These are phyloP conservation scores for Phytopythium cucurbitacearum DNA, from an alignment of 352 stramenopile genomes.

Conservation along the genomic window DNA sequence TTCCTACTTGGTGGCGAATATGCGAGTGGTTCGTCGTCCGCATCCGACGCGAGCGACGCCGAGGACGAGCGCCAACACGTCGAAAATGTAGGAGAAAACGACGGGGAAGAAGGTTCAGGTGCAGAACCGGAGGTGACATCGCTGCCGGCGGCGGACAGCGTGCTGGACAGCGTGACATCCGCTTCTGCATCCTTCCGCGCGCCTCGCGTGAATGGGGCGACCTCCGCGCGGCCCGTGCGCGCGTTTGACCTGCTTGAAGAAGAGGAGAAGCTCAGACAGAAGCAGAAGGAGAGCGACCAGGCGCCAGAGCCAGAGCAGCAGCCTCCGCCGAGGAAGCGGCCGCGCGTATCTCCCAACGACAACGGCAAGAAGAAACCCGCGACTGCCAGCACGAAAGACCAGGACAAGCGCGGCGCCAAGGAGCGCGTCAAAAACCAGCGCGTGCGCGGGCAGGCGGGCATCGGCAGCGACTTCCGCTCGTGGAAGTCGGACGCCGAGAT, in stretches of 20 bases:
- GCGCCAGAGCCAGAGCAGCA: neutral
- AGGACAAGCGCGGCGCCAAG: constrained; percentile 48
- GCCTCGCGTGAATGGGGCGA: constrained; percentile 12
- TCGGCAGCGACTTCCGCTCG: constrained; percentile 64
- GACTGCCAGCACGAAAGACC: constrained; percentile 8
- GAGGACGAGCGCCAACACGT: constrained; percentile 6
- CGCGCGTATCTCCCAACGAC: neutral
- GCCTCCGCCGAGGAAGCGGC: constrained; percentile 14
- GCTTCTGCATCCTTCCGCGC: constrained; percentile 35
- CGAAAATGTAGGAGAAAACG: neutral
- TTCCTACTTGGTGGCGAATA: constrained; percentile 50
- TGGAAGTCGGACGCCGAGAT: constrained; percentile 86
- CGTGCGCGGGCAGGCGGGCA: constrained; percentile 64
- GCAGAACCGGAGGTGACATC: neutral
- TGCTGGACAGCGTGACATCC: constrained; percentile 29
- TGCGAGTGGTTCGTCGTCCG: constrained; percentile 23
- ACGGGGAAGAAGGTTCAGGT: neutral
- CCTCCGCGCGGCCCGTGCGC: constrained; percentile 10
- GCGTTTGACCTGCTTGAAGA: constrained; percentile 30
- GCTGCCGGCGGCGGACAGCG: constrained; percentile 39
- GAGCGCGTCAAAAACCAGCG: constrained; percentile 74
- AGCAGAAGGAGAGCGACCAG: constrained; percentile 8
- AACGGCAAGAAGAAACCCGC: constrained; percentile 1
- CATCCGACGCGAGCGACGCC: constrained; percentile 22
- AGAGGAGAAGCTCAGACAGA: constrained; percentile 8